Base-by-base conservation (phyloP, 2,329 filamentous ascomycete genomes). In the Orbilia brochopaga region DNA sequence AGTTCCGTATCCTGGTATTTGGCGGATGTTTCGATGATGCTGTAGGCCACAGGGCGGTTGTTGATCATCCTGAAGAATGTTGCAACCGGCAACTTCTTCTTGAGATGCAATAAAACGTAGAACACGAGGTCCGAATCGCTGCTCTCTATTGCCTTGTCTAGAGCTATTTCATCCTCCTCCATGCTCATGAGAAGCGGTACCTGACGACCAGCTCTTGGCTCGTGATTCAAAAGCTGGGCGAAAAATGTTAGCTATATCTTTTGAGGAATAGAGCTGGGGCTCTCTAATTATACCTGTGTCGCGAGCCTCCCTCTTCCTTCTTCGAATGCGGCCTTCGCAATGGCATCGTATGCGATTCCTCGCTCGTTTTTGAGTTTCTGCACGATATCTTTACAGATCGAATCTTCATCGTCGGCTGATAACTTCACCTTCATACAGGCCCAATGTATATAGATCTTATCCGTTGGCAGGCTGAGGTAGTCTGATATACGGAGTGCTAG, bases 391-490 rank as follows among this genome's bases (percentile, higher is more conserved):
- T 87, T 86, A 79, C 92, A 97, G 46, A 96, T 91, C 0, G 87
- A 87, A 51, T 96, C 92, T 77, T 97, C 94, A 73, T 96, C 89
- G 74, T 92, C 92, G 0, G 87, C 85, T 0, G 92, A 92, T 1
- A 89, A 82, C 24, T 92, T 90, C 2, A 97, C 93, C 79, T 97
- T 99, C 78, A 94, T 89, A 17, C 90, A 93, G 1, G 94, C 94
- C 94, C 94, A 99, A 78, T 97, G 92, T 0, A 96, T 91, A 77
- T 97, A 96, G 69, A 99, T 96, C 60, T 88, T 87, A 79, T 95
- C 92, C 0, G 92, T 90, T 0, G 93, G 89, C 2, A 99, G 84
- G 69, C 88, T 89, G 1, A 99, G 83, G 78, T 95, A 96, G 44
- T 91, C 88, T 0, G 93, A 92, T 52, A 99, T 87, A 53, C 91